Conservation (phyloP, 1,139 yeast genomes). For the Sugiyamaella japonica region DNA sequence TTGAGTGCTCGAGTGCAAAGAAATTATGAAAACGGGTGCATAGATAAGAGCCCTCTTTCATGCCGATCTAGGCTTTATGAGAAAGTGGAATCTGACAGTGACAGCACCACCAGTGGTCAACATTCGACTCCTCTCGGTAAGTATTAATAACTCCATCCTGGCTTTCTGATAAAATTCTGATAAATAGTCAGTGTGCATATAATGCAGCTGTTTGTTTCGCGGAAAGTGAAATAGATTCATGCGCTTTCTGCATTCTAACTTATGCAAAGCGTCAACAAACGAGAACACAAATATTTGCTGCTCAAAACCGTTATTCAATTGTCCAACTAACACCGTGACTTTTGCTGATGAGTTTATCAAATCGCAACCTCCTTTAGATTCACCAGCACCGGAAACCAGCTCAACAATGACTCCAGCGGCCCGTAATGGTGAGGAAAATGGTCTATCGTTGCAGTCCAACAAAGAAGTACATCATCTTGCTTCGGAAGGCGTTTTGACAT, state of each 20-base stretch:
- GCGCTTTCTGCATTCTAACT: constrained; percentile 6
- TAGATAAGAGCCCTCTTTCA: constrained; percentile 2
- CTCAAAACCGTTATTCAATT: neutral
- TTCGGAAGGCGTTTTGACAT: neutral
- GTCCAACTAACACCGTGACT: neutral
- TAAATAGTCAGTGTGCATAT: too few species aligned
- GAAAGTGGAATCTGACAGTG: neutral
- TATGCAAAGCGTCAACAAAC: constrained; percentile 2
- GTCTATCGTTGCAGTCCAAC: neutral
- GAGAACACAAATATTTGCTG: neutral
- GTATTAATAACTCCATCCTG: neutral
- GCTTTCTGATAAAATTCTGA: too few species aligned
- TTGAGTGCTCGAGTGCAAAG: constrained; percentile 5
- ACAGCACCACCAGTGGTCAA: neutral
- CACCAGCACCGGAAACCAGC: neutral
- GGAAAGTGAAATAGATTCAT: constrained; percentile 1
- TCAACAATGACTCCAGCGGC: neutral
- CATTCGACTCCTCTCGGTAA: constrained; percentile 7
- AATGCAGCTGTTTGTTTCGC: neutral
- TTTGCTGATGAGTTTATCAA: constrained; percentile 9
- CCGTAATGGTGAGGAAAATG: neutral
- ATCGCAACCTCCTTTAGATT: neutral
- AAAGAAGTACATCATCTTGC: neutral
- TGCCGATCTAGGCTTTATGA: neutral
- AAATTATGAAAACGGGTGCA: neutral